These are phyloP conservation scores for Malus domestica DNA, from an alignment of 306 rosid species.

Conservation along the genomic window ASM211411v1 NC_041803.1:334501-335000, in stretches of 20 bases:
- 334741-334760: background rate
- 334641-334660: background rate
- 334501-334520: constrained; percentile 64
- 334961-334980: constrained; percentile 98
- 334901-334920: background rate
- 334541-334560: constrained; percentile 70
- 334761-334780: constrained; percentile 66
- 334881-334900: background rate
- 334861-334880: background rate
- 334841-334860: constrained; percentile 58
- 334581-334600: constrained; percentile 74
- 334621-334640: background rate
- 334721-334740: background rate
- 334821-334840: constrained; percentile 86
- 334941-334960: constrained; percentile 48
- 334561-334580: constrained; percentile 80
- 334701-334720: background rate
- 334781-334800: constrained; percentile 92
- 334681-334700: background rate
- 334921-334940: background rate
- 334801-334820: constrained; percentile 79
- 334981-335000: constrained; percentile 73
- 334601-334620: constrained; percentile 39
- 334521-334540: constrained; percentile 51
- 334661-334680: background rate